Evolutionary conservation across 2,329 filamentous ascomycete species (phyloP), one percentile per base, ranked within the genome.

Genomic region (Phaeosphaeria sp.): DNA sequence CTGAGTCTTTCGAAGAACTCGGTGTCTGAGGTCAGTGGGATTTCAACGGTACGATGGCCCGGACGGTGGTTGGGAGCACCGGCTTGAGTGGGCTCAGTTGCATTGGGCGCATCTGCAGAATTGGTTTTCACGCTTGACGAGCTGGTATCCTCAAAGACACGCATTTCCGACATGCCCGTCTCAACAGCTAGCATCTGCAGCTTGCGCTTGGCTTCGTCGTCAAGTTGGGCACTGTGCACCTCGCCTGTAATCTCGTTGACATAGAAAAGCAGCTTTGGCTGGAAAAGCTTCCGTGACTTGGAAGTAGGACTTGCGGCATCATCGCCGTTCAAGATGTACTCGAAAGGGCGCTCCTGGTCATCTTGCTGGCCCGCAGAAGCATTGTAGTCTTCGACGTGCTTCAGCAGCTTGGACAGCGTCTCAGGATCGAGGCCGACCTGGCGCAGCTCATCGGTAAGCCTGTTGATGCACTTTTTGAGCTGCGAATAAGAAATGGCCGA

Each of bases 391-490:
- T 77, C 75, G 45, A 76, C 74, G 42, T 74, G 80, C 75, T 69
- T 82, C 53, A 91, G 81, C 25, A 95, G 82, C 56, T 86, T 84
- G 47, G 87, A 83, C 54, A 96, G 79, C 1, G 89, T 92, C 9
- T 89, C 84, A 4, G 86, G 85, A 63, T 91, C 89, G 27, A 96
- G 85, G 7, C 92, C 92, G 15, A 94, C 79, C 33, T 84, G 83
- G 42, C 83, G 79, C 51, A 96, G 83, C 79, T 96, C 91, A 51
- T 81, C 79, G 63, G 89, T 86, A 49, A 96, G 89, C 72, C 89
- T 89, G 73, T 93, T 94, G 73, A 96, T 89, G 77, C 91, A 91
- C 80, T 96, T 96, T 78, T 96, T 96, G 55, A 96, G 85, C 76
- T 92, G 87, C 45, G 89, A 86, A 75, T 96, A 96, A 2, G 91